Evolutionary conservation across 108 stramenopile genomes (phyloP).

Genomic region (Conticribra weissflogii): DNA sequence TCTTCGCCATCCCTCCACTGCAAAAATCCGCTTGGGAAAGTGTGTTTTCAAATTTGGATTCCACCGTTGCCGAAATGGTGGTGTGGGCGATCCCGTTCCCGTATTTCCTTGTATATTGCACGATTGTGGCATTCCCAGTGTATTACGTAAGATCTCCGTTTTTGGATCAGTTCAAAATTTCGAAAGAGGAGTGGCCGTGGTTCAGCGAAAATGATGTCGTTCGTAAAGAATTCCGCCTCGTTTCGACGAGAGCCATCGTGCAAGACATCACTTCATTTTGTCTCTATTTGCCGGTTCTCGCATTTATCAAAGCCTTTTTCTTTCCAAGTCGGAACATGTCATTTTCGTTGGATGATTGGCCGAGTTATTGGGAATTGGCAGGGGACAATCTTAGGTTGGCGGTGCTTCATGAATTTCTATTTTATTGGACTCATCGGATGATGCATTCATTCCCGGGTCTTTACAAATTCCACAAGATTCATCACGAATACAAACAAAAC

Average conservation of each 20-base stretch:
- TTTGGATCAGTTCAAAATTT: conserved; percentile 44
- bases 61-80: conserved; percentile 10
- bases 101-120: conserved; percentile 16
- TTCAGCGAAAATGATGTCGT: conserved; percentile 7
- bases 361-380: conserved; percentile 17
- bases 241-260: conserved; percentile 18
- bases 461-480: conserved; percentile 47
- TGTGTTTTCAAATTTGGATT: conserved; percentile 11
- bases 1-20: conserved; percentile 31
- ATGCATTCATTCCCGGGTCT: conserved; percentile 37
- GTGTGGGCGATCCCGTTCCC: conserved; percentile 11
- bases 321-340: conserved; percentile 14
- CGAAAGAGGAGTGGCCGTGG: conserved; percentile 44
- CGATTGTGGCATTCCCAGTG: conserved; percentile 26
- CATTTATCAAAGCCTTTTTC: conserved; percentile 20
- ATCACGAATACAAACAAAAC: conserved; percentile 53
- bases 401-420: conserved; percentile 43
- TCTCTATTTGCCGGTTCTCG: conserved; percentile 14
- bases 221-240: conserved; percentile 28
- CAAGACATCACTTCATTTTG: conserved; percentile 11
- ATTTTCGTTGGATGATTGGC: conserved; percentile 44
- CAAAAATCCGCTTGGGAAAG: conserved; percentile 17
- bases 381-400: conserved; percentile 10
- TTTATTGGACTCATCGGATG: conserved; percentile 42
- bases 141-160: conserved; percentile 27